phyloP scores from a whole-genome alignment of 345 rosid species.

The Rhodomyrtus tomentosa region DNA sequence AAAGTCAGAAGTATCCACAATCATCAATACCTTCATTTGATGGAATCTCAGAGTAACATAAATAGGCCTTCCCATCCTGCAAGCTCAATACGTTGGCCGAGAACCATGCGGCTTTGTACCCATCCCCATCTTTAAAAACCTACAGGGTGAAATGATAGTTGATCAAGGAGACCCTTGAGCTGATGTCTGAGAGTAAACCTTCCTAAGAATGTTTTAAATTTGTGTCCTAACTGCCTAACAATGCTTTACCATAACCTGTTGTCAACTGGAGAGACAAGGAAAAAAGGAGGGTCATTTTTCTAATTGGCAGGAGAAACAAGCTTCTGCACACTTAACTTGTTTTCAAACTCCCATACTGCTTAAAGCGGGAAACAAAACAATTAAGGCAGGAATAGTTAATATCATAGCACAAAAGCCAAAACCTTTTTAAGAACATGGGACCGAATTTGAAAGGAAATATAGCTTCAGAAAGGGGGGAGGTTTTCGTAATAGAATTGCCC shows the following conservation, averaged over 20 bases:
- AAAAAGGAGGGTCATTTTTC: background rate
- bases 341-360: background rate
- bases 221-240: background rate
- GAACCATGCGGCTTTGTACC: slow-evolving; percentile 72
- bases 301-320: background rate
- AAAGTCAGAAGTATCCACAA: background rate
- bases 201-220: background rate
- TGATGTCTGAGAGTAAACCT: background rate
- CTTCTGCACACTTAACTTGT: background rate
- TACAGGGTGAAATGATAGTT: slow-evolving; percentile 1
- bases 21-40: slow-evolving; percentile 39
- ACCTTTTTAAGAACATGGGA: background rate
- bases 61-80: slow-evolving; percentile 71
- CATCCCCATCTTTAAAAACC: slow-evolving; percentile 76
- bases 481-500: background rate
- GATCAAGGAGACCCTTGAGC: background rate
- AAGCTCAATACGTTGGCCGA: slow-evolving; percentile 55
- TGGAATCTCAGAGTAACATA: slow-evolving; percentile 52
- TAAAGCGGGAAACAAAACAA: background rate
- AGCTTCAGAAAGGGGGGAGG: background rate
- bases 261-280: background rate
- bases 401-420: background rate
- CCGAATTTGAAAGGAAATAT: background rate
- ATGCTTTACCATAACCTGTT: background rate
- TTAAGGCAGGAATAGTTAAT: background rate